Evolutionary conservation across 2,329 filamentous ascomycete genomes (phyloP).

Genomic region (Colletotrichum tropicicola): DNA sequence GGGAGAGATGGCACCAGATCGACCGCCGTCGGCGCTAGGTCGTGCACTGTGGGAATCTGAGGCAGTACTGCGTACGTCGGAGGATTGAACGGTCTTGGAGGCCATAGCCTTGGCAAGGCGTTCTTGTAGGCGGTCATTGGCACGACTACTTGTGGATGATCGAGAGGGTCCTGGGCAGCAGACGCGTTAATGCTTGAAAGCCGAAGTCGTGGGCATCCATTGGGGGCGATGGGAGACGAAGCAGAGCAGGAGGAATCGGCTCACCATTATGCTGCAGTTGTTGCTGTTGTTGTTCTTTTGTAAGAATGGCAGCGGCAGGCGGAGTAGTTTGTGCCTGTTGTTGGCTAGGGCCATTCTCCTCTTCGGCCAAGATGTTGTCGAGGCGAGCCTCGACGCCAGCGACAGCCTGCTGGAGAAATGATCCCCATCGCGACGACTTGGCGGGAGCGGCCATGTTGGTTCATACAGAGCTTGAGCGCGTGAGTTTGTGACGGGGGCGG

Average conservation of each 20-base stretch:
- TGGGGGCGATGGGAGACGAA: no score
- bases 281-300: background rate
- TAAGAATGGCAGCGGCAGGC: background rate
- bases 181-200: constrained; percentile 33
- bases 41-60: constrained; percentile 7
- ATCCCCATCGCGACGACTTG: constrained; percentile 76
- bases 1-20: background rate
- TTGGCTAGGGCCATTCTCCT: constrained; percentile 51
- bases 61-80: constrained; percentile 10
- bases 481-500: no score
- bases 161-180: constrained; percentile 59
- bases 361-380: constrained; percentile 89
- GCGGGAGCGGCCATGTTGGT: constrained; percentile 56
- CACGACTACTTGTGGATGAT: constrained; percentile 68
- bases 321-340: background rate
- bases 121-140: constrained; percentile 88
- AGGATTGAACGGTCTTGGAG: constrained; percentile 58
- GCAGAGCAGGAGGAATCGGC: background rate
- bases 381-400: constrained; percentile 93
- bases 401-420: constrained; percentile 87
- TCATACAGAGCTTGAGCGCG: no score
- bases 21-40: constrained; percentile 3
- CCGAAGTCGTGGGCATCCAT: no score
- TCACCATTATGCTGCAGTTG: constrained; percentile 4
- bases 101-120: constrained; percentile 88